Evolutionary conservation across 257 asterid species (phyloP).

Genomic region (Nicotiana tomentosiformis): DNA sequence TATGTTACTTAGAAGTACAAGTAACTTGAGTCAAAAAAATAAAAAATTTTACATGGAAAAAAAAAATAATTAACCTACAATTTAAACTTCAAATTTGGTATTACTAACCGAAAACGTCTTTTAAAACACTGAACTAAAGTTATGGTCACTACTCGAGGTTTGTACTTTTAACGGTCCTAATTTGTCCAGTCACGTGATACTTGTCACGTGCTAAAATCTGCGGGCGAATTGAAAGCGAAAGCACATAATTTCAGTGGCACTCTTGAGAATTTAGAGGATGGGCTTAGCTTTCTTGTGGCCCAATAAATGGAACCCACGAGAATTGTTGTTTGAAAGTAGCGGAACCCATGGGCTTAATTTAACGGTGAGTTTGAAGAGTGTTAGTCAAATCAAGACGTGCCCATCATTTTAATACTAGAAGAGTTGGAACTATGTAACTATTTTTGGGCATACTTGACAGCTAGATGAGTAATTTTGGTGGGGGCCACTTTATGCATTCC

Average conservation of each 20-base stretch:
- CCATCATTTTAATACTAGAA: not conserved
- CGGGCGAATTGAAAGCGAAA: not conserved
- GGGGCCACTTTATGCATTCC: not conserved
- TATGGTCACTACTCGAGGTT: not conserved
- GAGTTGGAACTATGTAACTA: not conserved
- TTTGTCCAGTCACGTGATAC: conserved; percentile 13
- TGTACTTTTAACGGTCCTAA: conserved; percentile 3
- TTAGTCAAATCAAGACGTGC: not conserved
- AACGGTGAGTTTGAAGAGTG: conserved; percentile 14
- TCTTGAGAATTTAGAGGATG: not conserved
- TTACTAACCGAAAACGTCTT: too few relatives aligned
- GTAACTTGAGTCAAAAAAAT: too few relatives aligned
- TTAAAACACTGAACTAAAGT: not conserved
- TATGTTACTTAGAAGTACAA: too few relatives aligned
- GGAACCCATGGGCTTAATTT: conserved; percentile 6
- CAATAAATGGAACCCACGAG: not conserved
- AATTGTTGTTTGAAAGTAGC: not conserved
- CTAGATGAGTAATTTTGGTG: not conserved
- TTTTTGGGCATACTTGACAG: not conserved
- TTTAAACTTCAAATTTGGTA: too few relatives aligned
- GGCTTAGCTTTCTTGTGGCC: conserved; percentile 3
- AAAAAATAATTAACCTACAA: too few relatives aligned
- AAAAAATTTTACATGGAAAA: too few relatives aligned
- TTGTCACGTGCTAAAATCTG: not conserved
- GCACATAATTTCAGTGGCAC: not conserved